These are phyloP conservation scores for Colletotrichum sidae DNA, from an alignment of 2,329 filamentous ascomycete species.

Conservation along the genomic window DNA sequence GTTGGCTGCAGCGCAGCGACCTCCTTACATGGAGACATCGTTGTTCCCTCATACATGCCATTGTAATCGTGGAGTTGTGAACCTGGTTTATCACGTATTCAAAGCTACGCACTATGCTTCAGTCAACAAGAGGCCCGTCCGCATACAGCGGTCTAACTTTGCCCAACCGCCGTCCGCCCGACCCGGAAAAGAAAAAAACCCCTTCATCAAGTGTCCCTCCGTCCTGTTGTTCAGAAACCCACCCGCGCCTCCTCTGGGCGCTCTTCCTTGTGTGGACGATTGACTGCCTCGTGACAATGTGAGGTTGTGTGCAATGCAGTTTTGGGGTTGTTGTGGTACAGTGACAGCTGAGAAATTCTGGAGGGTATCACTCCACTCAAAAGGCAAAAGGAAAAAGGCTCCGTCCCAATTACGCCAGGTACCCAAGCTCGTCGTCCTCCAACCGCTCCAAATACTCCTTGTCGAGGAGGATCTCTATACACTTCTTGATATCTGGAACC, in stretches of 20 bases:
- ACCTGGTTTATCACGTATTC: too few species aligned
- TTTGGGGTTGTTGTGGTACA: slow-evolving; percentile 37
- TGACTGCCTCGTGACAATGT: slow-evolving; percentile 27
- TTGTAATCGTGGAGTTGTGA: too few species aligned
- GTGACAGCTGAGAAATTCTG: slow-evolving; percentile 28
- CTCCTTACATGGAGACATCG: too few species aligned
- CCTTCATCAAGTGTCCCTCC: slow-evolving; percentile 27
- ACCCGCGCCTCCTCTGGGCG: slow-evolving; percentile 28
- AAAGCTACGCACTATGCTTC: not conserved
- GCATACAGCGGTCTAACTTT: slow-evolving; percentile 35
- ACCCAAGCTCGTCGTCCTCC: slow-evolving; percentile 93
- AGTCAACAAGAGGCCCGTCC: slow-evolving; percentile 25
- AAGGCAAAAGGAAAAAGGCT: slow-evolving; percentile 11
- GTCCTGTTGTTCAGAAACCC: slow-evolving; percentile 30
- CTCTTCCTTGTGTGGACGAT: slow-evolving; percentile 19
- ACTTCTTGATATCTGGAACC: slow-evolving; percentile 97
- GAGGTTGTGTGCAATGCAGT: slow-evolving; percentile 29
- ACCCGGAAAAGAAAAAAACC: slow-evolving; percentile 30
- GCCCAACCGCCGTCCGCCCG: slow-evolving; percentile 26
- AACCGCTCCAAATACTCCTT: slow-evolving; percentile 98
- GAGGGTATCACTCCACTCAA: slow-evolving; percentile 35
- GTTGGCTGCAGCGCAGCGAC: not conserved
- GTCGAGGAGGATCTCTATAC: slow-evolving; percentile 97
- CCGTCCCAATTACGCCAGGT: slow-evolving; percentile 76
- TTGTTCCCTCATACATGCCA: too few species aligned